Percentiles rank a stretch among this genome's conserved stretches.
These are phyloP conservation scores for Macrotyloma uniflorum DNA, from an alignment of 306 rosid species.

Conservation along the genomic window DNA sequence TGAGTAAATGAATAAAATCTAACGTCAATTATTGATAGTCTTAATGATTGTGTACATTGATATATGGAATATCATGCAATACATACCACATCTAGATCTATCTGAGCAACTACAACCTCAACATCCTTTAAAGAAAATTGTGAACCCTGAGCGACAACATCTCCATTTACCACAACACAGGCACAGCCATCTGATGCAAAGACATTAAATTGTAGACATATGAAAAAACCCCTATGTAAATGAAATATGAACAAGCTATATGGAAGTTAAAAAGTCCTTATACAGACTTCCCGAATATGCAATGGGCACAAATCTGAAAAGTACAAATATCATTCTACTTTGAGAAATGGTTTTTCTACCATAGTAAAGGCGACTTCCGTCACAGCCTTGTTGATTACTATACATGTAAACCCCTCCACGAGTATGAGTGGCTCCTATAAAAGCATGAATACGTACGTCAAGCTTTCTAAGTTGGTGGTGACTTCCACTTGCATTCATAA, in stretches of 20 bases:
- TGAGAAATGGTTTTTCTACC: slow-evolving; percentile 51
- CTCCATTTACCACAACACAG: slow-evolving; percentile 85
- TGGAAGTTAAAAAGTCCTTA: slow-evolving; percentile 26
- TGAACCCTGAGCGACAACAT: slow-evolving; percentile 90
- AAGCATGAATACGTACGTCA: slow-evolving; percentile 88
- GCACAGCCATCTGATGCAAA: slow-evolving; percentile 85
- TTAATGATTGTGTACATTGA: slow-evolving; percentile 12
- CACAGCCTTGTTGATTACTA: slow-evolving; percentile 96
- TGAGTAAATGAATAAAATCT: slow-evolving; percentile 21
- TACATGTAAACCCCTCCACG: slow-evolving; percentile 97
- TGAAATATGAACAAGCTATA: slow-evolving; percentile 26
- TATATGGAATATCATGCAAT: slow-evolving; percentile 25
- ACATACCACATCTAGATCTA: slow-evolving; percentile 93
- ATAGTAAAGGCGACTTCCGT: slow-evolving; percentile 94
- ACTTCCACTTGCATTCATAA: slow-evolving; percentile 98
- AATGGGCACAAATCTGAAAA: slow-evolving; percentile 13
- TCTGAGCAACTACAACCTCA: slow-evolving; percentile 83
- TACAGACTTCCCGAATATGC: slow-evolving; percentile 25
- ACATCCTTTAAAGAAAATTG: slow-evolving; percentile 94
- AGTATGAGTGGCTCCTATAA: slow-evolving; percentile 82
- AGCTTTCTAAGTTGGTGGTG: slow-evolving; percentile 99
- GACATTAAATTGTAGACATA: slow-evolving; percentile 17
- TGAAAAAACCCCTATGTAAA: slow-evolving; percentile 10
- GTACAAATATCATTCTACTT: background rate
- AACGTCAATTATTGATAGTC: slow-evolving; percentile 12